phyloP scores from a whole-genome alignment of 169 alveolate genomes.

The Cryptosporidium sp. region DNA sequence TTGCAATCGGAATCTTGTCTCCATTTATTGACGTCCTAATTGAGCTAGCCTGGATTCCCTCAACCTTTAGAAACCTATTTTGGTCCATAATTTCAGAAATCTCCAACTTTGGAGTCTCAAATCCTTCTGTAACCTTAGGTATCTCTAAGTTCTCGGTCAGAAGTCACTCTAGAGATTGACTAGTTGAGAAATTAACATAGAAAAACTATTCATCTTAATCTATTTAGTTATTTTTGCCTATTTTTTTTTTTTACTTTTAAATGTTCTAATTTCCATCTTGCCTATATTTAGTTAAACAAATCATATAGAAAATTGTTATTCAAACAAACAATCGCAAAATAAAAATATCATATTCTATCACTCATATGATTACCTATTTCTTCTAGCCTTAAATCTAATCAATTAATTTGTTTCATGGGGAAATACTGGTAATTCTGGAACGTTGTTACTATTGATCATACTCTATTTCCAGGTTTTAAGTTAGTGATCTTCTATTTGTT shows the following conservation, averaged over 20 bases:
- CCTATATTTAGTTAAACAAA: neutral
- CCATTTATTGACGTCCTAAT: constrained; percentile 55
- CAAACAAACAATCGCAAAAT: neutral
- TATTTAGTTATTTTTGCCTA: neutral
- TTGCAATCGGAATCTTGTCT: constrained; percentile 41
- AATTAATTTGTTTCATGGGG: constrained; percentile 24
- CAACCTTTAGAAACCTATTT: constrained; percentile 28
- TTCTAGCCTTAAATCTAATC: constrained; percentile 27
- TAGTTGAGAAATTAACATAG: neutral
- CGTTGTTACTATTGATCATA: constrained; percentile 11
- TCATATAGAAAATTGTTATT: neutral
- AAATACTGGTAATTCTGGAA: constrained; percentile 37
- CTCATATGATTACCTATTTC: neutral
- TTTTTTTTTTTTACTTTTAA: neutral
- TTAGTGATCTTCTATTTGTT: neutral
- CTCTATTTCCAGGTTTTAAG: constrained; percentile 13
- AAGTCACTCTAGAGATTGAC: neutral
- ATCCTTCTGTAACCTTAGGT: constrained; percentile 54
- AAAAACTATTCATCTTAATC: neutral
- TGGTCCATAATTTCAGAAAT: constrained; percentile 72
- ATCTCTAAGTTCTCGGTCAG: constrained; percentile 15
- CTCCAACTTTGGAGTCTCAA: constrained; percentile 44
- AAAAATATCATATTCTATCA: neutral
- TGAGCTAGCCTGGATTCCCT: constrained; percentile 66
- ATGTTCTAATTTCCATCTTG: neutral